Evolutionary conservation across 768 basidiomycete species (phyloP).

Genomic region (Brasilioporus rufonigricans): DNA sequence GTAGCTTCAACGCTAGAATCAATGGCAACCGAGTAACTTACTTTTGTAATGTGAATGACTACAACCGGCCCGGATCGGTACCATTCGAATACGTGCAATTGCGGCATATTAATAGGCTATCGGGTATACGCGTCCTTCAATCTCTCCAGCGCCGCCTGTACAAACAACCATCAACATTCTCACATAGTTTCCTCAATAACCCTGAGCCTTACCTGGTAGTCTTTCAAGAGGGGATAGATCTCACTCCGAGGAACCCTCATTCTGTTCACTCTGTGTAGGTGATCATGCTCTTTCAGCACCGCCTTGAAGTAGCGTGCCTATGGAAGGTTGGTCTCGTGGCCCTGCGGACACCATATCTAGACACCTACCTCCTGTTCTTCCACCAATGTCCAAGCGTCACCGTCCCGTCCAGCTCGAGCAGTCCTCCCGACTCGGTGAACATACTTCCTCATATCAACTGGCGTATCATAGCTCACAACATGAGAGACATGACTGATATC

Average conservation of each 20-base stretch:
- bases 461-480: constrained; percentile 93
- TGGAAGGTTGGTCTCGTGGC: constrained; percentile 1
- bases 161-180: neutral
- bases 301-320: constrained; percentile 87
- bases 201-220: constrained; percentile 63
- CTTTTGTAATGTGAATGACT: neutral
- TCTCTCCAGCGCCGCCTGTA: constrained; percentile 10
- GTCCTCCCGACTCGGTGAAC: constrained; percentile 97
- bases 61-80: neutral
- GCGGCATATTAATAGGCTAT: neutral
- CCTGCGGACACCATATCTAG: neutral
- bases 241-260: constrained; percentile 63
- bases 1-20: neutral
- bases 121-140: constrained; percentile 29
- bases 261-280: constrained; percentile 67
- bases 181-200: neutral
- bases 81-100: neutral
- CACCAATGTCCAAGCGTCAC: constrained; percentile 92
- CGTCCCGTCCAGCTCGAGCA: constrained; percentile 84
- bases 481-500: constrained; percentile 91
- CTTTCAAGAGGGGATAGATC: constrained; percentile 47
- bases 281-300: constrained; percentile 72
- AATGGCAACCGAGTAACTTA: neutral
- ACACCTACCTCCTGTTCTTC: constrained; percentile 83
- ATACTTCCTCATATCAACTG: constrained; percentile 98